A percentile compares a stretch with the other conserved stretches of the same genome.
Conservation (phyloP, 2,329 filamentous ascomycete species). For the Colletotrichum lini region DNA sequence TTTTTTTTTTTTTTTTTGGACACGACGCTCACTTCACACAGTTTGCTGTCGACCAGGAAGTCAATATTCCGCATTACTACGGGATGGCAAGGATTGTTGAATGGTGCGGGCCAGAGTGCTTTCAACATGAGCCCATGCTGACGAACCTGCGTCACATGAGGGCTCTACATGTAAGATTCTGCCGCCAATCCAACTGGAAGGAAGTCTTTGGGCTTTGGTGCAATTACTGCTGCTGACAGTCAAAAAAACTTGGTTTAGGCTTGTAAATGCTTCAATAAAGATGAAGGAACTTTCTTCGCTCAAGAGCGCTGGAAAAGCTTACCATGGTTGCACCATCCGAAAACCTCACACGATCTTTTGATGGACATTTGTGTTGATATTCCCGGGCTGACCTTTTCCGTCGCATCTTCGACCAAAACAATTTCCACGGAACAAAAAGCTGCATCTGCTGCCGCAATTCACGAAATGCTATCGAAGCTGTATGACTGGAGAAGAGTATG, state of each 20-base stretch:
- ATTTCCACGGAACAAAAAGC: not conserved
- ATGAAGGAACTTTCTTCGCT: constrained; percentile 24
- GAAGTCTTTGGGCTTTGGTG: too few species aligned
- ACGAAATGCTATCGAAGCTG: not conserved
- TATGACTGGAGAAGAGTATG: constrained; percentile 17
- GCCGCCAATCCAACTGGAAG: not conserved
- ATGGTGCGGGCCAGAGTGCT: constrained; percentile 27
- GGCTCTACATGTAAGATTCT: constrained; percentile 23
- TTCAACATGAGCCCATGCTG: constrained; percentile 32
- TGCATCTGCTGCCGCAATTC: not conserved
- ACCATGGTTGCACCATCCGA: constrained; percentile 2
- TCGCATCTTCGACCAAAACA: not conserved
- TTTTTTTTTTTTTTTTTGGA: too few species aligned
- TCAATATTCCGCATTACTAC: constrained; percentile 18
- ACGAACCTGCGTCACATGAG: constrained; percentile 20
- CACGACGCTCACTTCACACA: not conserved
- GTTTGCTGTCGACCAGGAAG: constrained; percentile 19
- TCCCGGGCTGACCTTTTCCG: constrained; percentile 3
- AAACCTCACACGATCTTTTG: constrained; percentile 19
- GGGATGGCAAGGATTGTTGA: constrained; percentile 22
- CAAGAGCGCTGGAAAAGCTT: constrained; percentile 22
- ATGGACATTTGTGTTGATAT: constrained; percentile 24
- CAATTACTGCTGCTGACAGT: not conserved
- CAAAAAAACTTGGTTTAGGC: not conserved
- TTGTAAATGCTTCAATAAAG: constrained; percentile 18